Evolutionary conservation across 257 asterid genomes (phyloP), one percentile per base, ranked within the genome.

Genomic region (Petunia axillaris): DNA sequence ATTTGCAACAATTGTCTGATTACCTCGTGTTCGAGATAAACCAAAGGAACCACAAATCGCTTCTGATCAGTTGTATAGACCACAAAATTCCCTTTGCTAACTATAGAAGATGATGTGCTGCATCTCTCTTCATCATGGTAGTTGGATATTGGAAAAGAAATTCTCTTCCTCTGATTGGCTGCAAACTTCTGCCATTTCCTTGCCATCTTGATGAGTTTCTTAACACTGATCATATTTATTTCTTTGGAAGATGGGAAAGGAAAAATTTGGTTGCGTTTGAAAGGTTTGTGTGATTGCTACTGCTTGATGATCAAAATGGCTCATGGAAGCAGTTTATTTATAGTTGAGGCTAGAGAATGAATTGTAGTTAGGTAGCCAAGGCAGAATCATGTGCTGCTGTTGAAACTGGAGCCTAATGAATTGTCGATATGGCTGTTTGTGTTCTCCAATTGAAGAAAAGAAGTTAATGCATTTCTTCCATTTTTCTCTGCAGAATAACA

Each of bases 1-100:
- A 83, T 88, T 41, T 75, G 74, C 0, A 85, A 59, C 4, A 86
- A 76, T 15, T 86, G 83, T 71, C 75, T 68, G 46, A 85, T 77
- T 15, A 64, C 43, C 7, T 1, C 55, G 0, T 80, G 75, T 81
- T 77, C 70, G 8, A 88, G 87, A 16, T 83, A 81, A 46, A 55
- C 8, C 8, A 89, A 62, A 0, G 87, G 90, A 70, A 87, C 55
- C 0, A 83, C 67, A 46, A 81, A 88, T 62, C 87, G 78, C 0
- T 4, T 0, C 2, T 70, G 76, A 46, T 70, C 76, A 25, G 1
- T 9, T 1, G 76, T 70, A 0, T 2, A 70, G 0, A 70, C 76
- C 2, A 46, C 59, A 70, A 70, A 46, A 2, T 25, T 6, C 0
- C 76, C 92, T 70, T 85, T 89, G 16, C 68, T 76, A 16, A 83